Percentiles rank a stretch among this genome's conserved stretches.
phyloP scores from a whole-genome alignment of 331 rosid genomes.

The Prunus yedoensis region DNA sequence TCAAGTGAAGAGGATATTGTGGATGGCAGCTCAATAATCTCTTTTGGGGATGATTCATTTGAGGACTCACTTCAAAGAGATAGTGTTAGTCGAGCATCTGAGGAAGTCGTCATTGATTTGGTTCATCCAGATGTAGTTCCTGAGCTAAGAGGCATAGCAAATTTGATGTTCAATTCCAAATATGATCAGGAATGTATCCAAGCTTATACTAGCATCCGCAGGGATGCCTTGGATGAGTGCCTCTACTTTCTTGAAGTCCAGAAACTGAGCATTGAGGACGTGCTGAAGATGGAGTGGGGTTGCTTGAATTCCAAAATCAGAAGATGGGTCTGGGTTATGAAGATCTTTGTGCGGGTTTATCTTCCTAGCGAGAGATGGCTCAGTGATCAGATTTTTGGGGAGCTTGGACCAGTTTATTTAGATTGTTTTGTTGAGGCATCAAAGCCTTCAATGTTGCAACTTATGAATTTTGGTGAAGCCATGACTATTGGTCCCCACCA shows the following conservation, averaged over 20 bases:
- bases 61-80: constrained; percentile 65
- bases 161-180: constrained; percentile 63
- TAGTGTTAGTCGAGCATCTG: constrained; percentile 58
- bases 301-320: constrained; percentile 72
- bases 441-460: constrained; percentile 80
- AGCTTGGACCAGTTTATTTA: constrained; percentile 45
- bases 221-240: constrained; percentile 78
- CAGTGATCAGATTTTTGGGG: constrained; percentile 73
- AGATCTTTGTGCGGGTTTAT: constrained; percentile 78
- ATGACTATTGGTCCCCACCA: constrained; percentile 92
- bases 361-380: constrained; percentile 87
- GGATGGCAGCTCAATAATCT: constrained; percentile 63
- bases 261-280: constrained; percentile 85
- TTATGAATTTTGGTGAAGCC: constrained; percentile 86
- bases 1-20: constrained; percentile 58
- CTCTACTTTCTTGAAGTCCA: constrained; percentile 75
- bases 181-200: constrained; percentile 76
- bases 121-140: constrained; percentile 63
- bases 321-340: constrained; percentile 83
- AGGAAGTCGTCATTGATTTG: constrained; percentile 66
- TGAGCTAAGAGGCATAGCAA: constrained; percentile 64
- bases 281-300: constrained; percentile 74
- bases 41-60: constrained; percentile 65
- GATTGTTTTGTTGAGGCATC: constrained; percentile 79
- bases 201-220: constrained; percentile 58